Base-by-base conservation (phyloP, 2,329 filamentous ascomycete genomes). In the Sporothrix euskadiensis region DNA sequence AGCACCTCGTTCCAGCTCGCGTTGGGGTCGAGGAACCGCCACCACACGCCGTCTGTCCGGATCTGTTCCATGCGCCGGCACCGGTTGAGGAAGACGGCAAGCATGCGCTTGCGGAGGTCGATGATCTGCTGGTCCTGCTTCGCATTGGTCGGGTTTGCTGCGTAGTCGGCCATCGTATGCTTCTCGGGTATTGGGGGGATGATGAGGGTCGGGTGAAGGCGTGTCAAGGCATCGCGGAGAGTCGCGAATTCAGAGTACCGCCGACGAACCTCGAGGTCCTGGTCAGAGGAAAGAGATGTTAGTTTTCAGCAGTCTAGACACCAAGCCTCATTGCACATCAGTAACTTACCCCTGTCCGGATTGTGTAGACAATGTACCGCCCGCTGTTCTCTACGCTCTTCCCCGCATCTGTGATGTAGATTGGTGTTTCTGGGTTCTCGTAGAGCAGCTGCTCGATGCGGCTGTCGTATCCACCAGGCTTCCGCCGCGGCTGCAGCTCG, bases 1-100 rank as follows among this genome's bases (percentile, higher is more conserved):
- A 99, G 84, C n/a, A 99, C 94, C 82, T 99, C 96, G 80, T 89
- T 97, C 94, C 96, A 99, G 88, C 96, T 98, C 32, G 95, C 94
- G 81, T 99, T 98, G 12, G 97, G 96, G 80, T 99, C 96, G 47
- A 99, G 86, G 80, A 99, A 99, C 77, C 94, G 91, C 94, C 95
- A 98, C 90, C 94, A 97, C 35, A 99, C 94, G 2, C 95, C 95
- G 79, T 99, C 96, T 74, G 94, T 92, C 71, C 94, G 88, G 39
- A 99, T 91, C 73, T 95, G 91, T 78, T 95, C 92, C 95, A 98
- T 98, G 75, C 90, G 89, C 76, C 94, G 89, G 82, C 96, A 99
- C 68, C 96, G 88, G 79, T 99, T 99, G 69, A 99, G 82, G 78
- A 99, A 99, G 0, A 98, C 96, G 4, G 92, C 92, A 71, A 99